phyloP scores from a whole-genome alignment of 2,329 filamentous ascomycete genomes.

The Xylaria arbuscula region DNA sequence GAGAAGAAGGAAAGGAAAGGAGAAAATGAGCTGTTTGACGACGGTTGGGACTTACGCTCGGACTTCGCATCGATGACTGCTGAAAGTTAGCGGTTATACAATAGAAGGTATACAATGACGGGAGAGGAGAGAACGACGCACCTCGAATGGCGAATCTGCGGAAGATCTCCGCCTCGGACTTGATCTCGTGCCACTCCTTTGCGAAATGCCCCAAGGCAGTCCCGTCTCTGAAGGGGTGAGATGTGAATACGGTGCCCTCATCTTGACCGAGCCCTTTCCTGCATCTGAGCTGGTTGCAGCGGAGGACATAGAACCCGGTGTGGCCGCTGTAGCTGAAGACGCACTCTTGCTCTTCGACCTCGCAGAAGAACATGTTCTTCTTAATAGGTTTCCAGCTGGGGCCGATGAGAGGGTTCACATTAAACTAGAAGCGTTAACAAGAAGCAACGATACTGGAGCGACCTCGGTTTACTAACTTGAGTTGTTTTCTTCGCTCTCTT shows the following conservation, averaged over 20 bases:
- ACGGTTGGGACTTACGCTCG: constrained; percentile 23
- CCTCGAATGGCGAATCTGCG: constrained; percentile 27
- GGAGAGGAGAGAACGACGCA: background rate
- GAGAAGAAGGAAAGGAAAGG: too few species aligned
- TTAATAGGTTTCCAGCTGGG: constrained; percentile 5
- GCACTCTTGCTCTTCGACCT: constrained; percentile 21
- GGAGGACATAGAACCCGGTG: constrained; percentile 25
- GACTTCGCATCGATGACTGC: constrained; percentile 15
- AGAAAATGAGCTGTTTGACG: background rate
- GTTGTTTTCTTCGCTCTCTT: constrained; percentile 28
- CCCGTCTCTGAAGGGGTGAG: constrained; percentile 28
- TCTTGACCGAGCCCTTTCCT: constrained; percentile 24
- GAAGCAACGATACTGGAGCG: background rate
- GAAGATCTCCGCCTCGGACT: constrained; percentile 27
- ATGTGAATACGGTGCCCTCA: constrained; percentile 22
- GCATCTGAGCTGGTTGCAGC: constrained; percentile 28
- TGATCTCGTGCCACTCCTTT: constrained; percentile 16
- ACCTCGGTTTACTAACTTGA: constrained; percentile 4
- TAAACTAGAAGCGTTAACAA: background rate
- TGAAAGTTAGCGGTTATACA: background rate
- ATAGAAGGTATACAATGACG: background rate
- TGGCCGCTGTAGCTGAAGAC: constrained; percentile 24
- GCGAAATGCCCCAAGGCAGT: constrained; percentile 26
- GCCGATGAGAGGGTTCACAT: too few species aligned
- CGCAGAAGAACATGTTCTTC: constrained; percentile 1